Base-by-base conservation (phyloP, 1,284 basidiomycete species). In the Chalciporus sp. region DNA sequence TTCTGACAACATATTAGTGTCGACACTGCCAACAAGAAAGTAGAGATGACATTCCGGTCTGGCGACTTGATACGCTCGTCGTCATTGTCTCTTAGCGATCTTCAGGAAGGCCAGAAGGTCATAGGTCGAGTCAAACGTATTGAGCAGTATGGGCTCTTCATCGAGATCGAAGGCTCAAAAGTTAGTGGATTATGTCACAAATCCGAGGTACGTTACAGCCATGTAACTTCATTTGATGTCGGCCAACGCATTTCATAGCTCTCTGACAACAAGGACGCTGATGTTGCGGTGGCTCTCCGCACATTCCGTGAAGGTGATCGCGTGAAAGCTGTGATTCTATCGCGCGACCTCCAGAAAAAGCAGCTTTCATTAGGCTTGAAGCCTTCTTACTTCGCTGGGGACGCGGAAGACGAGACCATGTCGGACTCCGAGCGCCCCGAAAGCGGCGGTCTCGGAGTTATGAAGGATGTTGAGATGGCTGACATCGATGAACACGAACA, bases 111-210 rank as follows among this genome's bases (percentile, higher is more conserved):
- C 47, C 87, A 93, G 65, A 92, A 89, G 62, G 76, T 94, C 40
- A 81, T 86, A 33, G 88, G 90, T 14, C 75, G 76, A 29, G 83
- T 95, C 46, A 91, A 88, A 70, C 84, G 81, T 59, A 80, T 95
- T 10, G 91, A 95, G 71, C 82, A 86, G 35, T 99, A 93, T 65
- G 97, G 97, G 16, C 79, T 98, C 37, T 98, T 99, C 75, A 85
- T 99, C 50, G 83, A 90, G 68, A 88, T 98, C 41, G 85, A 91
- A 10, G 88, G 83, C 14, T 89, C 90, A 1, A 89, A 88, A 63
- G 76, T 98, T 47, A 88, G 82, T 53, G 97, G 97, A 6, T 78
- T 99, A 10, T 98, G 96, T 70, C 97, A 99, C 74, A 94, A 94
- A 72, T 92, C 91, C 19, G 83, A 97, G 79, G 90, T 89, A 65